phyloP scores from a whole-genome alignment of 2,329 filamentous ascomycete species.

The Metarhizium rileyi region DNA sequence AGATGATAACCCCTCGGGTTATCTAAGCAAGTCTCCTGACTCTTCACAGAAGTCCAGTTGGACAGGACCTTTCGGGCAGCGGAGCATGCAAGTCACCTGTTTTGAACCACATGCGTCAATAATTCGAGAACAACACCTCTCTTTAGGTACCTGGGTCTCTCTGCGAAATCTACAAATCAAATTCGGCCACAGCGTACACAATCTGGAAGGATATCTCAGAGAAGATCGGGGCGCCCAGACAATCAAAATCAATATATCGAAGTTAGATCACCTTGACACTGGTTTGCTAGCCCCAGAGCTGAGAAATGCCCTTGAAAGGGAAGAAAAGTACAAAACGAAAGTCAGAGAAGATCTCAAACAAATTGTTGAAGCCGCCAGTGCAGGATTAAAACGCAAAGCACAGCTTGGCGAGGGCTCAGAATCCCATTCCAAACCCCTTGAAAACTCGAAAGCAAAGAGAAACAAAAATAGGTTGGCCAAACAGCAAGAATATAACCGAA shows the following conservation, averaged over 20 bases:
- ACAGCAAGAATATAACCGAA: slow-evolving; percentile 2
- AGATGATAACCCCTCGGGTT: slow-evolving; percentile 48
- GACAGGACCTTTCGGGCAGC: slow-evolving; percentile 65
- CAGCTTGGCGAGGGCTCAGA: slow-evolving; percentile 15
- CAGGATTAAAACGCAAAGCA: slow-evolving; percentile 29
- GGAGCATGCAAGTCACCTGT: slow-evolving; percentile 60
- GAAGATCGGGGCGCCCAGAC: slow-evolving; percentile 38
- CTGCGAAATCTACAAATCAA: slow-evolving; percentile 68
- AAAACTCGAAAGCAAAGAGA: slow-evolving; percentile 18
- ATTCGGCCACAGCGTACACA: slow-evolving; percentile 35
- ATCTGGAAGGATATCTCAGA: slow-evolving; percentile 65
- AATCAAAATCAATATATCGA: slow-evolving; percentile 47
- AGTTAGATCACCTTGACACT: slow-evolving; percentile 32
- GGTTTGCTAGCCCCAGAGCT: slow-evolving; percentile 38
- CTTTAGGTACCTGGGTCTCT: slow-evolving; percentile 50
- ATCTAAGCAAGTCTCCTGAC: slow-evolving; percentile 27
- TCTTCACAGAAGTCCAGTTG: slow-evolving; percentile 33
- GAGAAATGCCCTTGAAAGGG: slow-evolving; percentile 52
- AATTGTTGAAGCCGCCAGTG: slow-evolving; percentile 25
- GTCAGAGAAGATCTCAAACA: slow-evolving; percentile 30
- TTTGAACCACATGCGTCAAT: slow-evolving; percentile 57
- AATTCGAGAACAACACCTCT: slow-evolving; percentile 42
- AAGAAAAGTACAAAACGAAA: slow-evolving; percentile 51
- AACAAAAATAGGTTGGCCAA: slow-evolving; percentile 6
- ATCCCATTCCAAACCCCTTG: slow-evolving; percentile 6